phyloP scores from a whole-genome alignment of 139 green algal genomes.

The Picochlorum sp. region DNA sequence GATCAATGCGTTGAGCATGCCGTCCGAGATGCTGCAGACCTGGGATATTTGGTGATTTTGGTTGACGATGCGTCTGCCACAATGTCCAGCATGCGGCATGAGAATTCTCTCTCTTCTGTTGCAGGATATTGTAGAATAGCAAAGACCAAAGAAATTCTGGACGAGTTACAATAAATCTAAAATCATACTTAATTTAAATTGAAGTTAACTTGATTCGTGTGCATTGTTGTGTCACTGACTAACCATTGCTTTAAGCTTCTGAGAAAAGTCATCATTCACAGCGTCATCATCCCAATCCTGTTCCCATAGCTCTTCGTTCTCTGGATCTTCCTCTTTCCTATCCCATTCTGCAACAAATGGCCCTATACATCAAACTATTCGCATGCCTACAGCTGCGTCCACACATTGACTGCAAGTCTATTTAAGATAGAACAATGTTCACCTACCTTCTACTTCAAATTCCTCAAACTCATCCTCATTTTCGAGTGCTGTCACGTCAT shows the following conservation, averaged over 20 bases:
- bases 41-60: slow-evolving; percentile 48
- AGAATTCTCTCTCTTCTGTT: slow-evolving; percentile 21
- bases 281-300: slow-evolving; percentile 41
- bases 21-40: slow-evolving; percentile 51
- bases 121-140: slow-evolving; percentile 47
- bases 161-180: slow-evolving; percentile 24
- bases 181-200: not conserved
- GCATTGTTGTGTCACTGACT: not conserved
- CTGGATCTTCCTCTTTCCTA: slow-evolving; percentile 11
- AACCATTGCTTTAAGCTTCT: slow-evolving; percentile 25
- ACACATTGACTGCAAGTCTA: too few species aligned
- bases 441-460: slow-evolving; percentile 35
- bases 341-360: slow-evolving; percentile 12
- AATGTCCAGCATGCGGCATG: slow-evolving; percentile 31
- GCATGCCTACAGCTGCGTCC: too few species aligned
- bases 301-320: slow-evolving; percentile 22
- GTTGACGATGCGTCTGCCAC: slow-evolving; percentile 37
- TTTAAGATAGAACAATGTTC: not conserved
- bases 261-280: slow-evolving; percentile 27
- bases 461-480: slow-evolving; percentile 50
- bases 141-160: slow-evolving; percentile 21
- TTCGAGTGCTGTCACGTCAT: too few species aligned
- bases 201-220: not conserved
- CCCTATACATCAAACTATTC: not conserved
- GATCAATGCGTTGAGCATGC: slow-evolving; percentile 66